phyloP scores from a whole-genome alignment of 495 filamentous ascomycete genomes.

The Podospora australis region DNA sequence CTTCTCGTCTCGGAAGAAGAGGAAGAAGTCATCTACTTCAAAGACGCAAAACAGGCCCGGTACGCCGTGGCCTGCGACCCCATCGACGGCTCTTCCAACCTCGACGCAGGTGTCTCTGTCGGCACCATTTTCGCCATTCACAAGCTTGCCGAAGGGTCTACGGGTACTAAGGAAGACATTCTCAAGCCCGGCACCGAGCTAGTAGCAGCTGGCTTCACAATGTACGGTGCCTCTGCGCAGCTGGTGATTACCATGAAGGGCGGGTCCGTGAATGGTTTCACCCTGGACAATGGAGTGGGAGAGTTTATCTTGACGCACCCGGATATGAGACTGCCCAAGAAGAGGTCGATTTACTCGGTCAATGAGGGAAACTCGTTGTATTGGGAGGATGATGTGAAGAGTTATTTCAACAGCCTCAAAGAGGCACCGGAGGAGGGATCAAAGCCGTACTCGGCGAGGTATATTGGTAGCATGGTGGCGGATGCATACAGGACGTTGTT shows the following conservation, averaged over 20 bases:
- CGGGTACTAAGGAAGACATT: conserved; percentile 71
- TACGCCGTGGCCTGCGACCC: conserved; percentile 97
- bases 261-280: conserved; percentile 92
- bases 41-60: conserved; percentile 68
- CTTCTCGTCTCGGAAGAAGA: conserved; percentile 95
- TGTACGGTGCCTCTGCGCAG: conserved; percentile 97
- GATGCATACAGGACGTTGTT: conserved; percentile 94
- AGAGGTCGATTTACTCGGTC: conserved; percentile 88
- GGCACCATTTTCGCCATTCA: conserved; percentile 97
- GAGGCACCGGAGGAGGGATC: conserved; percentile 51
- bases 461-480: conserved; percentile 97
- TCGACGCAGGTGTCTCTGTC: conserved; percentile 96
- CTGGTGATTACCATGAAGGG: conserved; percentile 96
- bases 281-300: conserved; percentile 88
- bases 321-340: conserved; percentile 77
- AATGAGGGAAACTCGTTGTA: conserved; percentile 97
- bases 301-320: conserved; percentile 99
- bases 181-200: conserved; percentile 84
- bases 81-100: conserved; percentile 94
- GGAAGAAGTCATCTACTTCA: conserved; percentile 83
- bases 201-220: conserved; percentile 93
- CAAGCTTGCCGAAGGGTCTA: conserved; percentile 68
- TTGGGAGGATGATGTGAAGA: conserved; percentile 85
- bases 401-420: conserved; percentile 86
- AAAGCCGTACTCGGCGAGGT: conserved; percentile 91